A percentile compares a stretch with the other conserved stretches of the same genome.
Conservation (phyloP, 2,329 filamentous ascomycete genomes). For the Akanthomyces uredinophilus region DNA sequence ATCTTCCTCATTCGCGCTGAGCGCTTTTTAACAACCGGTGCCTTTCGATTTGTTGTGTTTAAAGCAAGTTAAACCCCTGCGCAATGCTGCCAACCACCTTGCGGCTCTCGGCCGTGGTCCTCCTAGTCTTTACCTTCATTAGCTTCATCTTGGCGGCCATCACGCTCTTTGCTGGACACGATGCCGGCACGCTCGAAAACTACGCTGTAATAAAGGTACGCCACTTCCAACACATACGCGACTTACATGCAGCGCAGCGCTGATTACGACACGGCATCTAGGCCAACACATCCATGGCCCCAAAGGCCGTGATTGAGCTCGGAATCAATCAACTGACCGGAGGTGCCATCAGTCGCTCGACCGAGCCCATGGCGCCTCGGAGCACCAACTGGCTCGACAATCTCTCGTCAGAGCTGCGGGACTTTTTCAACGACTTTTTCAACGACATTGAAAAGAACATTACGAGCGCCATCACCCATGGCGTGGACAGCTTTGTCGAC, state of each 20-base stretch:
- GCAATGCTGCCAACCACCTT: neutral
- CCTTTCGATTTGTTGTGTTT: neutral
- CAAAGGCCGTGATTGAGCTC: neutral
- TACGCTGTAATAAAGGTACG: conserved; percentile 3
- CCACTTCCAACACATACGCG: neutral
- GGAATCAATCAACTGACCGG: neutral
- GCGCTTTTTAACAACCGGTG: neutral
- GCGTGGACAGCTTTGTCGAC: conserved; percentile 36
- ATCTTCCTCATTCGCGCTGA: neutral
- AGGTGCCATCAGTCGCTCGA: neutral
- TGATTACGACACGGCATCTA: neutral
- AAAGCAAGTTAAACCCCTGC: neutral
- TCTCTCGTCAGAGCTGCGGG: neutral
- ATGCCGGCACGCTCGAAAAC: conserved; percentile 4
- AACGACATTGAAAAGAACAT: neutral
- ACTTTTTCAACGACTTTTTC: neutral
- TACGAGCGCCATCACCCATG: conserved; percentile 26
- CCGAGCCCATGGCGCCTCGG: neutral
- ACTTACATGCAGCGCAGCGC: neutral
- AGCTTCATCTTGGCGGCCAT: conserved; percentile 2
- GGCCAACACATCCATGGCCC: conserved; percentile 6
- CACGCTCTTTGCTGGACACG: conserved; percentile 2
- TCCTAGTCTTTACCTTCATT: neutral
- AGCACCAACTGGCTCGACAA: neutral
- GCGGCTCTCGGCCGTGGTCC: neutral